Evolutionary conservation across 805 yeast species (phyloP).

Genomic region (Pichia heedii): DNA sequence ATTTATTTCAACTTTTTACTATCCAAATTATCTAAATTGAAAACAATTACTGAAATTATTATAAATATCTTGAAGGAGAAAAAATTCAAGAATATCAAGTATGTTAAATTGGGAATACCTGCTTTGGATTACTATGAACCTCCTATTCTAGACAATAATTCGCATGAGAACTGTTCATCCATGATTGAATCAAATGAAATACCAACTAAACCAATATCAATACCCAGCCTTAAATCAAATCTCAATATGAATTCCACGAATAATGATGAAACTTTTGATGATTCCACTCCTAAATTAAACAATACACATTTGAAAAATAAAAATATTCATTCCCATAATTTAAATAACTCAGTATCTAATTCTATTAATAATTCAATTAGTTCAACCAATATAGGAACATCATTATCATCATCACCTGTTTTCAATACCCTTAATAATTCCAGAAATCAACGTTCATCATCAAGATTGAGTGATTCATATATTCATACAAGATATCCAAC

Average conservation of each 20-base stretch:
- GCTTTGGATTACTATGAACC: neutral
- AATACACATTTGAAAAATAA: too few relatives aligned
- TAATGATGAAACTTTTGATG: neutral
- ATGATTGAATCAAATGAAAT: neutral
- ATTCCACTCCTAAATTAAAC: neutral
- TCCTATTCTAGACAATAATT: neutral
- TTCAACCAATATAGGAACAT: too few relatives aligned
- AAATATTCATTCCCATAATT: too few relatives aligned
- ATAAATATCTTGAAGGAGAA: neutral
- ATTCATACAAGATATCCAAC: neutral
- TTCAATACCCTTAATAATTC: too few relatives aligned
- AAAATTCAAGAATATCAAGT: slow-evolving; percentile 3
- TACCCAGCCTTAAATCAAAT: neutral
- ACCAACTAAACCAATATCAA: neutral
- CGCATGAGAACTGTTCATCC: neutral
- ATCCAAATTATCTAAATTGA: slow-evolving; percentile 3
- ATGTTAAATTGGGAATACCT: slow-evolving; percentile 5
- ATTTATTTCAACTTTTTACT: slow-evolving; percentile 2
- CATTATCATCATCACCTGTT: too few relatives aligned
- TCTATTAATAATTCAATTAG: too few relatives aligned
- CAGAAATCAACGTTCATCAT: neutral
- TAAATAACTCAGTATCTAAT: too few relatives aligned
- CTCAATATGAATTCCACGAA: neutral
- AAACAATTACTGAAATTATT: slow-evolving; percentile 1
- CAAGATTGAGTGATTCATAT: neutral